Conservation (phyloP, 257 asterid species). For the Solanum piurae region DNA sequence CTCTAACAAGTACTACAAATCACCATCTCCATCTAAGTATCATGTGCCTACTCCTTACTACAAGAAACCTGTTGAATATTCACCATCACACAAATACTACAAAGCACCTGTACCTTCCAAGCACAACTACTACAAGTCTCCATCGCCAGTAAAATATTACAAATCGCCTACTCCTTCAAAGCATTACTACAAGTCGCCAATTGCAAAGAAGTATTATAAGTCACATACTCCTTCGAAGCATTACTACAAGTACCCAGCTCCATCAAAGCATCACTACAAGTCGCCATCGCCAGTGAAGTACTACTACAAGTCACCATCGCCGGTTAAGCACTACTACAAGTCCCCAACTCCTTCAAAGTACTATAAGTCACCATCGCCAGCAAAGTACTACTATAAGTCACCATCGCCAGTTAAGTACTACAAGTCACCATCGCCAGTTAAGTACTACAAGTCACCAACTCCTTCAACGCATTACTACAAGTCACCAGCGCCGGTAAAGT, state of each 20-base stretch:
- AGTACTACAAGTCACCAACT: neutral
- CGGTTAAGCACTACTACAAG: neutral
- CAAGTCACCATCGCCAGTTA: neutral
- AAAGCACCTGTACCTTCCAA: neutral
- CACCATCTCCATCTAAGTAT: neutral
- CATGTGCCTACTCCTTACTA: neutral
- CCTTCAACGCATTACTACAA: neutral
- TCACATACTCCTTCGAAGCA: neutral
- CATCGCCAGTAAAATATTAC: neutral
- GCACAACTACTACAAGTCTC: neutral
- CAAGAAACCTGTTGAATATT: neutral
- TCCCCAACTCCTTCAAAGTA: neutral
- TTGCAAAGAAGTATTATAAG: neutral
- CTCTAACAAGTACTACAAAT: neutral
- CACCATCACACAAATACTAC: neutral
- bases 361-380: neutral
- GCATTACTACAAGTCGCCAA: neutral
- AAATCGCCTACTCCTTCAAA: neutral
- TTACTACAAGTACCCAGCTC: neutral
- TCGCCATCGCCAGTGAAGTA: neutral
- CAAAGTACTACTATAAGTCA: neutral
- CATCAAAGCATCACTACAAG: neutral
- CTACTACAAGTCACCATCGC: neutral
- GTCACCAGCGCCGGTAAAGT: neutral
- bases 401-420: neutral